phyloP scores from a whole-genome alignment of 805 yeast genomes.

The Starmerella lactis-condensi region DNA sequence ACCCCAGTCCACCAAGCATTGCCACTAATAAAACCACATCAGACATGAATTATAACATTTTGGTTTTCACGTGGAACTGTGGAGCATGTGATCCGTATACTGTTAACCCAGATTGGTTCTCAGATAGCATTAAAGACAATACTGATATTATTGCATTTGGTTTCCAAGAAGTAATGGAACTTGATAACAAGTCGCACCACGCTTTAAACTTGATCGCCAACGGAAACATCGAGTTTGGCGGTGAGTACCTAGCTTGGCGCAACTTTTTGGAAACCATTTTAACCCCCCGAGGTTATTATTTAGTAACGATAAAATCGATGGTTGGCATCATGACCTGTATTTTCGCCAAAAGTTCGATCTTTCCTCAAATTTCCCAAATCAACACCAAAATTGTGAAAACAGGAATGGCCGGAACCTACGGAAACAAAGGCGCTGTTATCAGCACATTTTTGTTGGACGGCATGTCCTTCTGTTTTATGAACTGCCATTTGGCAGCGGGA shows the following conservation, averaged over 20 bases:
- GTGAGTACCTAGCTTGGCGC: conserved; percentile 23
- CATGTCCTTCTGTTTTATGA: conserved; percentile 58
- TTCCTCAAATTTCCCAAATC: conserved; percentile 37
- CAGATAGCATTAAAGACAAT: not conserved
- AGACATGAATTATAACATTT: too few relatives aligned
- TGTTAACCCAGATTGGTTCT: conserved; percentile 16
- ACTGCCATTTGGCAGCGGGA: conserved; percentile 90
- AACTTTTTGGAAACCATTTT: conserved; percentile 15
- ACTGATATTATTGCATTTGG: conserved; percentile 67
- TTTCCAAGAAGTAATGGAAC: conserved; percentile 73
- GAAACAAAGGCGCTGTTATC: conserved; percentile 55
- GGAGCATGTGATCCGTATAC: conserved; percentile 24
- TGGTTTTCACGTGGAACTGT: conserved; percentile 27
- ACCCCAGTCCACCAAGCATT: conserved; percentile 17
- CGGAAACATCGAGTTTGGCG: conserved; percentile 28
- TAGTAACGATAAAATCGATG: conserved; percentile 58
- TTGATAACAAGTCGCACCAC: conserved; percentile 65
- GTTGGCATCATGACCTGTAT: conserved; percentile 69
- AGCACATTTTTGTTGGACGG: conserved; percentile 47
- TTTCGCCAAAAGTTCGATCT: conserved; percentile 39
- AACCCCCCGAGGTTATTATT: conserved; percentile 26
- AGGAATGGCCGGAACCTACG: conserved; percentile 83
- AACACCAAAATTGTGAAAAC: conserved; percentile 70
- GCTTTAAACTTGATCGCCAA: conserved; percentile 32
- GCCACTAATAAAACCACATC: too few relatives aligned